Conservation (phyloP, 495 filamentous ascomycete species). For the Endocarpon pusillum region DNA sequence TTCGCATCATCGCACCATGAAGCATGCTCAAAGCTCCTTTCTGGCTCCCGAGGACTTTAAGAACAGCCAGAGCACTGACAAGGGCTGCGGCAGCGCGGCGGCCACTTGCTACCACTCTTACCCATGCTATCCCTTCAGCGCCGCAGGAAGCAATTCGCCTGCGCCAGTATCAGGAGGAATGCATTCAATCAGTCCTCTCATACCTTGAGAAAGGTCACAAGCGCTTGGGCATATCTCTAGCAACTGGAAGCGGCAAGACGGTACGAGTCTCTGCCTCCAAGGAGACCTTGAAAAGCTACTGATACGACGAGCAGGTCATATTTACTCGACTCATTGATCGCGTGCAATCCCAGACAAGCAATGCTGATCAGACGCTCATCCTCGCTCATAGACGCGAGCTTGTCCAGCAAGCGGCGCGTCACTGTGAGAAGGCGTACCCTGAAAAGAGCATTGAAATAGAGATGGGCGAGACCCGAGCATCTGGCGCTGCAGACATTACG, state of each 20-base stretch:
- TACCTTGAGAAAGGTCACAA: constrained; percentile 58
- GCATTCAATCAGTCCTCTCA: constrained; percentile 68
- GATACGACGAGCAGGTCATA: constrained; percentile 45
- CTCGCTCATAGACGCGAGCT: constrained; percentile 84
- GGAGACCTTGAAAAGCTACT: background rate
- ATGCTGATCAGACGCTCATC: constrained; percentile 68
- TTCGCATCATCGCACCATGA: too few species aligned
- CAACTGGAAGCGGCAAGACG: constrained; percentile 88
- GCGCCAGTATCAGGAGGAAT: constrained; percentile 71
- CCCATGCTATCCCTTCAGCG: background rate
- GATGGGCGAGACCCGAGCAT: constrained; percentile 61
- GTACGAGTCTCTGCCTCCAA: constrained; percentile 25
- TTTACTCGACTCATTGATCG: constrained; percentile 90
- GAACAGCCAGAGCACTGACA: too few species aligned
- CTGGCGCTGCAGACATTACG: constrained; percentile 75
- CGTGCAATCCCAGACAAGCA: constrained; percentile 35
- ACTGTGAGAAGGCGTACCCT: constrained; percentile 70
- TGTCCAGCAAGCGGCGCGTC: constrained; percentile 81
- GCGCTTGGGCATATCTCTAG: constrained; percentile 73
- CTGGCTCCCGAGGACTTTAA: too few species aligned
- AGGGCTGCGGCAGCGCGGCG: too few species aligned
- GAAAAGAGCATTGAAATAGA: constrained; percentile 68
- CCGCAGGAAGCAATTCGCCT: constrained; percentile 29
- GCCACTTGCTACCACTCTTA: background rate
- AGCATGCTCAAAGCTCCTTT: too few species aligned